phyloP scores from a whole-genome alignment of 2,329 filamentous ascomycete genomes.

The Leptographium procerum region DNA sequence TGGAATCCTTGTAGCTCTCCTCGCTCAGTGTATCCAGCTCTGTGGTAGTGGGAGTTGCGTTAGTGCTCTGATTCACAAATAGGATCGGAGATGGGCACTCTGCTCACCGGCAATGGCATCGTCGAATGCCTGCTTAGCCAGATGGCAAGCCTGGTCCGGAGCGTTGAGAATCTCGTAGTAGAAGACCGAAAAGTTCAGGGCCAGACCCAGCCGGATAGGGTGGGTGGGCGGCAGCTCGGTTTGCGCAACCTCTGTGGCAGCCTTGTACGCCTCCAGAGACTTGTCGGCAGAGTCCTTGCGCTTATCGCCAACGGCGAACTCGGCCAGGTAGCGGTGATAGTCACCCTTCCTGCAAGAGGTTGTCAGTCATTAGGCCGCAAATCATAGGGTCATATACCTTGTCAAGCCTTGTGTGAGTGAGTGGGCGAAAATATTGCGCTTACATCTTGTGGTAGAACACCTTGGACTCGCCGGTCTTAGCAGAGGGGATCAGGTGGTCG shows the following conservation, averaged over 20 bases:
- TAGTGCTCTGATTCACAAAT: conserved; percentile 7
- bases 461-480: conserved; percentile 94
- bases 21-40: conserved; percentile 94
- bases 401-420: not conserved
- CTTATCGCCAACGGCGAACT: conserved; percentile 89
- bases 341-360: conserved; percentile 75
- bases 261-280: conserved; percentile 95
- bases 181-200: conserved; percentile 96
- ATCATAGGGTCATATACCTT: too few relatives aligned
- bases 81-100: not conserved
- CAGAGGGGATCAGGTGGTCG: conserved; percentile 85
- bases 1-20: conserved; percentile 99
- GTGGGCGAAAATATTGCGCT: conserved; percentile 7
- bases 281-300: conserved; percentile 90
- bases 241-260: conserved; percentile 78
- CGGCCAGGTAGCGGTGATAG: conserved; percentile 97
- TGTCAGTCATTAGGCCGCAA: conserved; percentile 2
- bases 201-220: conserved; percentile 84
- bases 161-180: conserved; percentile 99
- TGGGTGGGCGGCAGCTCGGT: conserved; percentile 85
- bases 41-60: conserved; percentile 23
- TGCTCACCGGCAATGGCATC: conserved; percentile 73
- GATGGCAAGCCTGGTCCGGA: conserved; percentile 93
- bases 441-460: conserved; percentile 99
- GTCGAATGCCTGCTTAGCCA: conserved; percentile 91